Conservation (phyloP, 345 rosid genomes). For the Brassica incana region DNA sequence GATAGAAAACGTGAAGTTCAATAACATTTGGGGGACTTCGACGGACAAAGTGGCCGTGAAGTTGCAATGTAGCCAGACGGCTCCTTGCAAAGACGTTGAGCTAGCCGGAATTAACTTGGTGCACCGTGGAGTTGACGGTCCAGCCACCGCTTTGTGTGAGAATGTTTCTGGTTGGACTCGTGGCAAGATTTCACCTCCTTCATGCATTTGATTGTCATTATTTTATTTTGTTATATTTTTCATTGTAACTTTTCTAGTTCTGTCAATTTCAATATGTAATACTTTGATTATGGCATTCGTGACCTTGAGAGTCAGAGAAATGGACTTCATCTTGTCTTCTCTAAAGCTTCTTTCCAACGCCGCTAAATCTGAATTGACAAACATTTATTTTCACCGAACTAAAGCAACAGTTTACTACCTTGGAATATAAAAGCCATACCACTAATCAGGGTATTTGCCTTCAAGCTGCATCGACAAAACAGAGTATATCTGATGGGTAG, state of each 20-base stretch:
- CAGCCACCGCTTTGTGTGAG: slow-evolving; percentile 37
- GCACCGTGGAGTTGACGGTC: slow-evolving; percentile 17
- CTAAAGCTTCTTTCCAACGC: not conserved
- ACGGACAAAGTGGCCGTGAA: slow-evolving; percentile 35
- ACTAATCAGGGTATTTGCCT: not conserved
- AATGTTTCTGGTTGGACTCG: slow-evolving; percentile 28
- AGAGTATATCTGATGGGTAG: not conserved
- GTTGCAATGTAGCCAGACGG: slow-evolving; percentile 36
- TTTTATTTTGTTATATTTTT: not conserved
- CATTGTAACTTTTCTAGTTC: not conserved
- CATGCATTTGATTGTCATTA: slow-evolving; percentile 24
- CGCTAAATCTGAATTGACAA: not conserved
- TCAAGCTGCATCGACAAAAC: not conserved
- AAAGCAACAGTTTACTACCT: not conserved
- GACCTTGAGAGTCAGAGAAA: not conserved
- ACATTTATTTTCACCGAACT: not conserved
- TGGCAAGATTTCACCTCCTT: slow-evolving; percentile 27
- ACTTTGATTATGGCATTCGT: not conserved
- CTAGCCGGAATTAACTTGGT: slow-evolving; percentile 27
- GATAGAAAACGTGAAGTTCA: slow-evolving; percentile 36
- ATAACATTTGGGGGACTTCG: slow-evolving; percentile 47
- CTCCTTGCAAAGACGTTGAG: slow-evolving; percentile 38
- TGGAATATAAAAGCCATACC: not conserved
- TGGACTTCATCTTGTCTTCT: not conserved
- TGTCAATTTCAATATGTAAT: not conserved